phyloP scores from a whole-genome alignment of 1,284 basidiomycete species.

The Fistulinella staudtii region DNA sequence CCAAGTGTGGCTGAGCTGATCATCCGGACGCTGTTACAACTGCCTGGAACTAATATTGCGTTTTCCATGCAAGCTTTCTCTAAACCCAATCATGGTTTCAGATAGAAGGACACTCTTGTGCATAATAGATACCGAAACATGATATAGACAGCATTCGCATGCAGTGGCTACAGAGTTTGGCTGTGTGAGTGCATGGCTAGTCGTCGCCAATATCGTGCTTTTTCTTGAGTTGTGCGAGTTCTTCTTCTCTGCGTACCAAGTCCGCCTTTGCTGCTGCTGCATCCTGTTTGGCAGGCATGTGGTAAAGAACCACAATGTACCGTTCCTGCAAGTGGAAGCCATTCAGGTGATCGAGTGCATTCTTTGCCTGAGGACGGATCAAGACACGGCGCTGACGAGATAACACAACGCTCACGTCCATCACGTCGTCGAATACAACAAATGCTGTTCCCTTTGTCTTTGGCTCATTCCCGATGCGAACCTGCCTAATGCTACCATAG shows the following conservation, averaged over 20 bases:
- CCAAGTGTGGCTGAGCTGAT: conserved; percentile 29
- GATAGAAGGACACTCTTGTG: conserved; percentile 10
- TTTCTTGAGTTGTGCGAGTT: conserved; percentile 83
- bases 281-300: conserved; percentile 95
- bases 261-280: conserved; percentile 92
- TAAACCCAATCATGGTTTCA: too few species aligned
- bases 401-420: conserved; percentile 62
- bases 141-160: conserved; percentile 3
- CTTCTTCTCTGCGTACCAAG: conserved; percentile 87
- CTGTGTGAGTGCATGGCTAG: conserved; percentile 32
- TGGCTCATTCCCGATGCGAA: conserved; percentile 86
- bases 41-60: too few species aligned
- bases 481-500: conserved; percentile 95
- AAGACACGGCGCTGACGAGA: conserved; percentile 4
- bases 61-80: too few species aligned
- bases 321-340: conserved; percentile 98
- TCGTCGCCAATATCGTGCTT: conserved; percentile 78
- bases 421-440: conserved; percentile 87
- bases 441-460: conserved; percentile 97
- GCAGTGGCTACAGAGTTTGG: conserved; percentile 4
- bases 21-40: too few species aligned
- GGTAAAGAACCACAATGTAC: conserved; percentile 96
- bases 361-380: conserved; percentile 68
- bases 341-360: conserved; percentile 93
- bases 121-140: conserved; percentile 3